Percentiles rank a stretch among this genome's conserved stretches.
phyloP scores from a whole-genome alignment of 768 basidiomycete species.

The Omphalotus guepiniiformis region DNA sequence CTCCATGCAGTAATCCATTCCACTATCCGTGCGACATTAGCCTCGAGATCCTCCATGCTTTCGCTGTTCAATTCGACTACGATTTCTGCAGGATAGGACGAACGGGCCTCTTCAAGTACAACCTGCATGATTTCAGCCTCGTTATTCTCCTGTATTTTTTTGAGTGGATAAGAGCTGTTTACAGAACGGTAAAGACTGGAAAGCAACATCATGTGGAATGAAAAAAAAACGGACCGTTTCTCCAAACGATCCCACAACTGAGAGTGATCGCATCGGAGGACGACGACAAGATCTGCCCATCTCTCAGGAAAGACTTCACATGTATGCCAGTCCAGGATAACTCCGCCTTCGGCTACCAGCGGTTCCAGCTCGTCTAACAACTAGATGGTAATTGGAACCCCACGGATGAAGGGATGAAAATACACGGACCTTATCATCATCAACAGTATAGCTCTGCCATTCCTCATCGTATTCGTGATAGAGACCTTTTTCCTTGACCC shows the following conservation, averaged over 20 bases:
- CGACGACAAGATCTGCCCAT: constrained; percentile 94
- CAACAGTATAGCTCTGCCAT: constrained; percentile 92
- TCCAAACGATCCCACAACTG: constrained; percentile 88
- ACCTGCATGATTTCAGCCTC: constrained; percentile 98
- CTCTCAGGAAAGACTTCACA: constrained; percentile 93
- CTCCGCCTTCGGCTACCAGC: constrained; percentile 60
- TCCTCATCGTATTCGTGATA: constrained; percentile 88
- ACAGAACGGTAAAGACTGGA: constrained; percentile 1
- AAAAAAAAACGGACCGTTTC: constrained; percentile 55
- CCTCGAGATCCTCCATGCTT: constrained; percentile 72
- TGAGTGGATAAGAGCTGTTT: constrained; percentile 67
- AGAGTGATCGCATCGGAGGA: constrained; percentile 85
- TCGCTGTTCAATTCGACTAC: constrained; percentile 83
- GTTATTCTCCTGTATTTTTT: constrained; percentile 98
- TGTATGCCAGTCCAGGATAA: constrained; percentile 93
- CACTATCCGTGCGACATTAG: constrained; percentile 84
- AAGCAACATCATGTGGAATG: not conserved
- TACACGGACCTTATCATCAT: constrained; percentile 85
- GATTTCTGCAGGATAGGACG: constrained; percentile 81
- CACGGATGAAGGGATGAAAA: constrained; percentile 10
- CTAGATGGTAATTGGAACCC: constrained; percentile 47
- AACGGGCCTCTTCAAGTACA: constrained; percentile 81
- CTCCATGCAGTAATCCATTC: constrained; percentile 83
- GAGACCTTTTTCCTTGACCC: constrained; percentile 78
- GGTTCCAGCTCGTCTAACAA: constrained; percentile 86